Percentiles rank a stretch among this genome's conserved stretches.
phyloP scores from a whole-genome alignment of 2,329 filamentous ascomycete species.

The Pseudogymnoascus sp. region DNA sequence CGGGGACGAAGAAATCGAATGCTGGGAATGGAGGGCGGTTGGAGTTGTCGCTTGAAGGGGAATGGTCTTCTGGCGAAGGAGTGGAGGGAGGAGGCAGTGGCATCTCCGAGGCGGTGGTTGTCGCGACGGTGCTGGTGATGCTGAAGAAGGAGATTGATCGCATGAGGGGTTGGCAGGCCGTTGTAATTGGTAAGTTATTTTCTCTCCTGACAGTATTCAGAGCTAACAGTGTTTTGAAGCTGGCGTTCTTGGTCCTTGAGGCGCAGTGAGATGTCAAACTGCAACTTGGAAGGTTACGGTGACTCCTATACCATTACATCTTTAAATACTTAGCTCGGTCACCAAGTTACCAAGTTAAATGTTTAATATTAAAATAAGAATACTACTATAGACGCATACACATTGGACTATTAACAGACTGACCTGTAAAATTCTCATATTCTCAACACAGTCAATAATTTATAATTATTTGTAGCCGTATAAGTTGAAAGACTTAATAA shows the following conservation, averaged over 20 bases:
- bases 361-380: too few species aligned
- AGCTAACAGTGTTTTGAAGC: neutral
- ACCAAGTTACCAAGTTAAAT: neutral
- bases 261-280: too few species aligned
- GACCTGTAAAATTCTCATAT: neutral
- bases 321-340: neutral
- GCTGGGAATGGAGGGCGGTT: conserved; percentile 46
- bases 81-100: conserved; percentile 29
- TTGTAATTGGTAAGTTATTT: conserved; percentile 31
- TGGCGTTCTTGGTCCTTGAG: neutral
- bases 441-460: neutral
- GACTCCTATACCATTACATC: too few species aligned
- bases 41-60: conserved; percentile 34
- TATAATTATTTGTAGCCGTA: neutral
- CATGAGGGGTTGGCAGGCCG: conserved; percentile 43
- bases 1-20: conserved; percentile 31
- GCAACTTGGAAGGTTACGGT: too few species aligned
- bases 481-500: neutral
- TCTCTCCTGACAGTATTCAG: neutral
- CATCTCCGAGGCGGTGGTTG: conserved; percentile 42
- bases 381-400: too few species aligned
- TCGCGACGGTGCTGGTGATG: conserved; percentile 53
- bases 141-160: conserved; percentile 59
- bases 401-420: neutral
- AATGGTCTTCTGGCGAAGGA: conserved; percentile 31